Percentiles rank a stretch among this genome's conserved stretches.
Evolutionary conservation across 2,329 filamentous ascomycete genomes (phyloP).

Genomic region (Chaetomiaceae sp.): DNA sequence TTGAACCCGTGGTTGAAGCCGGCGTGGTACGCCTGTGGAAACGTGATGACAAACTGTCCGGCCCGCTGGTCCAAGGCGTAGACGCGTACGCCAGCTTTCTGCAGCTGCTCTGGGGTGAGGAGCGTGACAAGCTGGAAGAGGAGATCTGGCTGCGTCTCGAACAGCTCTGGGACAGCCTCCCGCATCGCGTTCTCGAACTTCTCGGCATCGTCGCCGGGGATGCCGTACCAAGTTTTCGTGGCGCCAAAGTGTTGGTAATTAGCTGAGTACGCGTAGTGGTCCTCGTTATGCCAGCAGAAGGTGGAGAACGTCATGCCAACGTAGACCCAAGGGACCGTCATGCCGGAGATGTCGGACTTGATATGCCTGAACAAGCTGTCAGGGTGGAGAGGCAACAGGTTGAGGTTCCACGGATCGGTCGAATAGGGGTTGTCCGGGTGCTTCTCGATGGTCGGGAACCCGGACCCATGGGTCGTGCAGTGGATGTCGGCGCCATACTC

Average conservation of each 20-base stretch:
- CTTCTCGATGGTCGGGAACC: conserved; percentile 90
- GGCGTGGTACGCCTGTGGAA: conserved; percentile 94
- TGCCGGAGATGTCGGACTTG: conserved; percentile 96
- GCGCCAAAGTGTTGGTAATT: conserved; percentile 98
- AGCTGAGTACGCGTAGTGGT: conserved; percentile 95
- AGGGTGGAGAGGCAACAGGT: conserved; percentile 81
- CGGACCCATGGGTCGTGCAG: conserved; percentile 94
- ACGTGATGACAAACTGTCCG: conserved; percentile 93
- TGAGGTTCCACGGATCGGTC: conserved; percentile 92
- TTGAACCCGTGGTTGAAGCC: conserved; percentile 99
- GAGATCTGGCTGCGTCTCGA: conserved; percentile 93
- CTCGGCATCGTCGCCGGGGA: conserved; percentile 86
- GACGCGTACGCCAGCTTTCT: conserved; percentile 87
- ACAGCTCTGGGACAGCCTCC: conserved; percentile 90
- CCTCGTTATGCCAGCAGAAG: conserved; percentile 99
- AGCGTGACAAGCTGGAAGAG: conserved; percentile 97
- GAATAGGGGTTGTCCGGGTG: conserved; percentile 84
- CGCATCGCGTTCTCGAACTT: conserved; percentile 96
- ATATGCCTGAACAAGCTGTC: conserved; percentile 96
- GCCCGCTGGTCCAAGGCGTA: conserved; percentile 95
- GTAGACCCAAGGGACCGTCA: conserved; percentile 99
- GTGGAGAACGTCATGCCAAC: conserved; percentile 99
- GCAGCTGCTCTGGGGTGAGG: conserved; percentile 85
- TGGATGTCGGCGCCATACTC: conserved; percentile 98
- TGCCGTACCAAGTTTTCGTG: conserved; percentile 99